Conservation (phyloP, 345 rosid genomes). For the Arabis alpina region DNA sequence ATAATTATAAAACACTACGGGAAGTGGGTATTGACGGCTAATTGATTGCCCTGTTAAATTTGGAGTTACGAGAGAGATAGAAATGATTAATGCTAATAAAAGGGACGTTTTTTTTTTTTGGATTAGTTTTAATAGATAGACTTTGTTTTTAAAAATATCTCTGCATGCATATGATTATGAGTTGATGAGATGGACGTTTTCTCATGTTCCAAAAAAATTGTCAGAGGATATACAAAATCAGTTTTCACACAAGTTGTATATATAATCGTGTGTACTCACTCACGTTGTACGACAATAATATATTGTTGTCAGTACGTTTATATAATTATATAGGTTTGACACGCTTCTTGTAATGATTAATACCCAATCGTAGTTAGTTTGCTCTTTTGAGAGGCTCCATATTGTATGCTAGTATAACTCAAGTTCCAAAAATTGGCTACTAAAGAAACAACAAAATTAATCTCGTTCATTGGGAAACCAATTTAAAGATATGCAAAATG, state of each 20-base stretch:
- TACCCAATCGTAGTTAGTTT: slow-evolving; percentile 4
- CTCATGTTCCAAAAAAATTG: slow-evolving; percentile 19
- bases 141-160: neutral
- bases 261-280: neutral
- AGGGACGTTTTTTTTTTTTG: slow-evolving; percentile 12
- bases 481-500: too few relatives aligned
- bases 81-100: slow-evolving; percentile 26
- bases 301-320: neutral
- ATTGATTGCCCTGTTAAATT: slow-evolving; percentile 26
- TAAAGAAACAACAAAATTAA: too few relatives aligned
- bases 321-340: neutral
- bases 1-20: slow-evolving; percentile 1
- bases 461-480: too few relatives aligned
- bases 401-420: too few relatives aligned
- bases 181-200: slow-evolving; percentile 19
- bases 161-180: slow-evolving; percentile 22
- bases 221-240: neutral
- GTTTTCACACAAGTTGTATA: neutral
- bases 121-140: neutral
- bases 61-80: slow-evolving; percentile 38
- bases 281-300: slow-evolving; percentile 2
- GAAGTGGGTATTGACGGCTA: slow-evolving; percentile 28
- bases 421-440: too few relatives aligned
- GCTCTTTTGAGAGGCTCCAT: neutral
- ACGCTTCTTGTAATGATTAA: slow-evolving; percentile 11